These are phyloP conservation scores for Hygrocybe coccinea DNA, from an alignment of 768 basidiomycete species.

Conservation along the genomic window DNA sequence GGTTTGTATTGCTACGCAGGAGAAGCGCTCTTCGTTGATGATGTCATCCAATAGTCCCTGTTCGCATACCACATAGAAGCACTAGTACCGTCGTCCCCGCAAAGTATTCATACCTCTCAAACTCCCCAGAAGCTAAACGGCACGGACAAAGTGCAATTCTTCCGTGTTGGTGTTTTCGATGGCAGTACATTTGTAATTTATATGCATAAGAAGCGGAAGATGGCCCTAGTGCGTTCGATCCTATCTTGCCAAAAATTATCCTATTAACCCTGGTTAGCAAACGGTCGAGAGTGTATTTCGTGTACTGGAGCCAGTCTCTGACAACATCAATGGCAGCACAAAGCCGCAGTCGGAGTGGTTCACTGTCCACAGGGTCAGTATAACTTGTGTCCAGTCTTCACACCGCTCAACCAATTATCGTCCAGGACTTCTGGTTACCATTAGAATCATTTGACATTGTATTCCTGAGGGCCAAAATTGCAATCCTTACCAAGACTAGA, in stretches of 20 bases:
- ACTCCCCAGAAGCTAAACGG: slow-evolving; percentile 89
- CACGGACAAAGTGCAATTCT: slow-evolving; percentile 90
- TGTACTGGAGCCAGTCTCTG: slow-evolving; percentile 90
- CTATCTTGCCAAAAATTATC: too few relatives aligned
- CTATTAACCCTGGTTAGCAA: neutral
- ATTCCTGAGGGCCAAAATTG: slow-evolving; percentile 91
- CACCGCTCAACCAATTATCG: slow-evolving; percentile 11
- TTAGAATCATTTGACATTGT: slow-evolving; percentile 87
- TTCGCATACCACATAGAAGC: slow-evolving; percentile 97
- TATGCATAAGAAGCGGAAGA: slow-evolving; percentile 88
- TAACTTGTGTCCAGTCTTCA: neutral
- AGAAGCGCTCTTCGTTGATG: neutral
- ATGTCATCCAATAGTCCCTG: slow-evolving; percentile 49
- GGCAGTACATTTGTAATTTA: slow-evolving; percentile 88
- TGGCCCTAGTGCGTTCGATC: slow-evolving; percentile 13
- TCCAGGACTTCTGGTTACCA: slow-evolving; percentile 82
- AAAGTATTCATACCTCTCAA: slow-evolving; percentile 61
- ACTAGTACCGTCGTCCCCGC: slow-evolving; percentile 80
- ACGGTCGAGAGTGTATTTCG: slow-evolving; percentile 89
- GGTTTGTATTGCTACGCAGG: slow-evolving; percentile 32
- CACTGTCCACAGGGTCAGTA: slow-evolving; percentile 62
- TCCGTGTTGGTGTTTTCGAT: slow-evolving; percentile 84
- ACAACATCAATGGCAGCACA: slow-evolving; percentile 75
- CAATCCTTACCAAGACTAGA: slow-evolving; percentile 86
- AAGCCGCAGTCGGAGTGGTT: slow-evolving; percentile 93